phyloP scores from a whole-genome alignment of 2,329 filamentous ascomycete genomes.

The Dothistroma pini region DNA sequence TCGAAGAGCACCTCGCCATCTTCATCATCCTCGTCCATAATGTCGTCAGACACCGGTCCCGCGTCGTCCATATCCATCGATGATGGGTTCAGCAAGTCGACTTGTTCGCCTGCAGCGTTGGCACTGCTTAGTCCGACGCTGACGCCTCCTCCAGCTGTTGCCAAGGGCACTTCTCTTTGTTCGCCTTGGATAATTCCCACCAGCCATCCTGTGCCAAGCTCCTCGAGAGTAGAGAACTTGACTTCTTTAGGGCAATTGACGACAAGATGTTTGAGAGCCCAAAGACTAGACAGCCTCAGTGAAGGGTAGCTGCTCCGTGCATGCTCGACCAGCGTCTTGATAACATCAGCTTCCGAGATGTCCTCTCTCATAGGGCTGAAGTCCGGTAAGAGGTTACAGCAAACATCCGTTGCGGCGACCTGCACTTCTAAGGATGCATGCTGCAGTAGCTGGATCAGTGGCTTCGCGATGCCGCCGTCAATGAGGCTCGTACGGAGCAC shows the following conservation, averaged over 20 bases:
- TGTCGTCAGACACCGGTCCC: slow-evolving; percentile 25
- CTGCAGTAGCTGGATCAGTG: slow-evolving; percentile 70
- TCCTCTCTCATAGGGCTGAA: slow-evolving; percentile 88
- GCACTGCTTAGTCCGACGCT: slow-evolving; percentile 40
- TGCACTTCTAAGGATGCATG: slow-evolving; percentile 75
- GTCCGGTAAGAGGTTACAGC: slow-evolving; percentile 81
- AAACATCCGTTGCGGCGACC: slow-evolving; percentile 76
- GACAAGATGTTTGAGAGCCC: slow-evolving; percentile 90
- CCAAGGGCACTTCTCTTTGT: slow-evolving; percentile 35
- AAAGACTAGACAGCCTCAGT: slow-evolving; percentile 79
- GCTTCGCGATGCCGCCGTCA: slow-evolving; percentile 75
- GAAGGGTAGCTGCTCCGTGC: slow-evolving; percentile 77
- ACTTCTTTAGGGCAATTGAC: slow-evolving; percentile 65
- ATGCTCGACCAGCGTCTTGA: slow-evolving; percentile 76
- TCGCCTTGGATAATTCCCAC: slow-evolving; percentile 69
- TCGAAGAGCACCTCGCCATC: slow-evolving; percentile 49
- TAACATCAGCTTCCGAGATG: slow-evolving; percentile 68
- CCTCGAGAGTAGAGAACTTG: slow-evolving; percentile 73
- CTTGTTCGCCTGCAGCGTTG: slow-evolving; percentile 58
- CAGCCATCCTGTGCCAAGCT: slow-evolving; percentile 75
- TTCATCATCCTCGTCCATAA: slow-evolving; percentile 30
- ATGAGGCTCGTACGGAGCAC: slow-evolving; percentile 82
- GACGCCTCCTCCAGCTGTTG: slow-evolving; percentile 47
- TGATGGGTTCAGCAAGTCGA: slow-evolving; percentile 55
- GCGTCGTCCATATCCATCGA: slow-evolving; percentile 35